A percentile compares a stretch with the other conserved stretches of the same genome.
phyloP scores from a whole-genome alignment of 108 stramenopile species.

The Cylindrotheca closterium region DNA sequence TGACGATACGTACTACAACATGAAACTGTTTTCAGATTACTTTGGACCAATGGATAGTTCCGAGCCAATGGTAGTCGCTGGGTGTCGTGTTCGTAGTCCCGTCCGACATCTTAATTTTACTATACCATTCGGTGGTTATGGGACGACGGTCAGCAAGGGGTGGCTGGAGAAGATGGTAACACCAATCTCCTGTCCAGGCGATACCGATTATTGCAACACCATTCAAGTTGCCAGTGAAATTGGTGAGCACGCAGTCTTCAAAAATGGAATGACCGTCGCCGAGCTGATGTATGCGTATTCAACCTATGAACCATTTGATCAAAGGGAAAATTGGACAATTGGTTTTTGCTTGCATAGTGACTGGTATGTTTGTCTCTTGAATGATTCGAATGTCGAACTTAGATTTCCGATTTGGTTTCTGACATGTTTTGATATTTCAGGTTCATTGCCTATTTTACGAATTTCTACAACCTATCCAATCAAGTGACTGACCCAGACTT shows the following conservation, averaged over 20 bases:
- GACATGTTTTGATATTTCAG: too few species aligned
- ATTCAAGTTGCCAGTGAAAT: slow-evolving; percentile 6
- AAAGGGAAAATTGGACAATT: not conserved
- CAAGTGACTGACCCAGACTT: too few species aligned
- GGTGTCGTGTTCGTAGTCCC: slow-evolving; percentile 30
- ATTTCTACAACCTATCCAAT: too few species aligned
- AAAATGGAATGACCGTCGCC: slow-evolving; percentile 30
- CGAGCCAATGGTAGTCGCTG: slow-evolving; percentile 17
- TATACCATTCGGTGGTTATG: slow-evolving; percentile 54
- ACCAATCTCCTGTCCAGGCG: not conserved
- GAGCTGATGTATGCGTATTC: slow-evolving; percentile 38
- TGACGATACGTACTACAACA: slow-evolving; percentile 56
- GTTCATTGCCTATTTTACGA: too few species aligned
- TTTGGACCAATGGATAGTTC: slow-evolving; percentile 6
- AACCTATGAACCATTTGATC: slow-evolving; percentile 2
- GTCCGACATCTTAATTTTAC: slow-evolving; percentile 15
- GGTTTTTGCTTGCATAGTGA: slow-evolving; percentile 15
- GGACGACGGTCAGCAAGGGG: slow-evolving; percentile 8
- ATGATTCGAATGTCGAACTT: too few species aligned
- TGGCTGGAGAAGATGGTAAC: not conserved
- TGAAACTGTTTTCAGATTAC: slow-evolving; percentile 22
- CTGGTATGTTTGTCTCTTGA: too few species aligned
- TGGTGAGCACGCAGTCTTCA: slow-evolving; percentile 23
- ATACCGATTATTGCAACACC: not conserved
- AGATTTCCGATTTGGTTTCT: too few species aligned